Evolutionary conservation across 192 early-diverging fungal genomes (phyloP).

Genomic region (Linnemannia zychae): DNA sequence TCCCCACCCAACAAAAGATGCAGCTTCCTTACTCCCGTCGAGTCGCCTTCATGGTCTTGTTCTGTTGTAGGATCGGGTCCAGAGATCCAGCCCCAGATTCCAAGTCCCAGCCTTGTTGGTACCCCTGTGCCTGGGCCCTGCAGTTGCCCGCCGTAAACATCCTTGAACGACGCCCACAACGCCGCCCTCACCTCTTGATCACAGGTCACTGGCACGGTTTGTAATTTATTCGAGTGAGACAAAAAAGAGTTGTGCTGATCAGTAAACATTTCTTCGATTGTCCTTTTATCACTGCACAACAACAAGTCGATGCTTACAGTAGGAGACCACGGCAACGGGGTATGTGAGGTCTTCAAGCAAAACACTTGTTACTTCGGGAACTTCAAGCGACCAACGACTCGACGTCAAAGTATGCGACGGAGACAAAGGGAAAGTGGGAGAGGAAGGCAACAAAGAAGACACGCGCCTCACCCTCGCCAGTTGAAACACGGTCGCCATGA

Average conservation of each 20-base stretch:
- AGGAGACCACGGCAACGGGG: constrained; percentile 1
- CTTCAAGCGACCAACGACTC: not conserved
- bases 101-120: not conserved
- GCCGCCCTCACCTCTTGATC: not conserved
- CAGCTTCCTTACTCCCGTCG: not conserved
- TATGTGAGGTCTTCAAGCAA: not conserved
- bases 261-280: not conserved
- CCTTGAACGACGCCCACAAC: not conserved
- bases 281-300: not conserved
- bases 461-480: not conserved
- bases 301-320: not conserved
- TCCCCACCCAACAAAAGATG: not conserved
- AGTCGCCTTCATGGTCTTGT: not conserved
- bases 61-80: not conserved
- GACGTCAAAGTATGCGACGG: not conserved
- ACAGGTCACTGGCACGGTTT: not conserved
- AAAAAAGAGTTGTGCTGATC: not conserved
- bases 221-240: too few species aligned
- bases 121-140: not conserved
- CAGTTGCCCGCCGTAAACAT: not conserved
- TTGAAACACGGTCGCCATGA: not conserved
- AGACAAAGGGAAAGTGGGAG: not conserved
- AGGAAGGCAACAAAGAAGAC: not conserved
- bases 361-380: not conserved
- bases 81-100: not conserved